Percentiles rank a stretch among this genome's conserved stretches.
These are phyloP conservation scores for Erigeron philadelphicus DNA, from an alignment of 140 eudicot species.

Conservation along the genomic window DNA sequence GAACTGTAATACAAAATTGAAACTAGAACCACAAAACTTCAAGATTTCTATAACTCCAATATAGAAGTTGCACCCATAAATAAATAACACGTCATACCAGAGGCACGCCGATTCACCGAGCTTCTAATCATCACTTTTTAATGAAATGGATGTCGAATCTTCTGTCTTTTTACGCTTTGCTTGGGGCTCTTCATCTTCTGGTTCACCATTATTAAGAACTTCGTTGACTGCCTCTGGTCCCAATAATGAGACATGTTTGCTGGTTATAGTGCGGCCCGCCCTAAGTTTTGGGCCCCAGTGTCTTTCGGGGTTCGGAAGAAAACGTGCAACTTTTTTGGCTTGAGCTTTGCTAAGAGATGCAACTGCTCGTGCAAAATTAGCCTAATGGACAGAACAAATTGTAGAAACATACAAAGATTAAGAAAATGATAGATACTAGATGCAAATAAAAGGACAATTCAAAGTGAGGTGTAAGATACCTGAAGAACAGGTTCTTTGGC, in stretches of 20 bases:
- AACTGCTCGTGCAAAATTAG: constrained; percentile 77
- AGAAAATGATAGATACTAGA: background rate
- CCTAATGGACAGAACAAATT: constrained; percentile 32
- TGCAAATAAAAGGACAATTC: background rate
- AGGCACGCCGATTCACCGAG: background rate
- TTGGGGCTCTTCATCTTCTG: constrained; percentile 62
- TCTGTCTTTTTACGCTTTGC: constrained; percentile 76
- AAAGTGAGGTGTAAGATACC: constrained; percentile 32
- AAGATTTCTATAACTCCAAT: constrained; percentile 1
- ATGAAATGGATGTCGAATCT: constrained; percentile 44
- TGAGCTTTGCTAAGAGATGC: constrained; percentile 93
- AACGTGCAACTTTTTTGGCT: constrained; percentile 81
- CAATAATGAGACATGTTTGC: constrained; percentile 73
- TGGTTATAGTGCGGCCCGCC: constrained; percentile 81
- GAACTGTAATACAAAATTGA: constrained; percentile 23
- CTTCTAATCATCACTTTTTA: constrained; percentile 1
- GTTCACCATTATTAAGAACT: constrained; percentile 35
- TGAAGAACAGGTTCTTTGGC: constrained; percentile 77
- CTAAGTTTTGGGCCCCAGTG: constrained; percentile 90
- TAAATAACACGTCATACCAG: constrained; percentile 10
- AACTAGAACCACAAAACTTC: constrained; percentile 20
- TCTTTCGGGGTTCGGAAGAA: constrained; percentile 85
- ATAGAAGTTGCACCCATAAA: constrained; percentile 9
- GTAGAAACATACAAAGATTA: background rate
- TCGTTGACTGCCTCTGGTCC: constrained; percentile 62